A percentile compares a stretch with the other conserved stretches of the same genome.
phyloP scores from a whole-genome alignment of 2,329 filamentous ascomycete genomes.

The Colletotrichum brevisporum region DNA sequence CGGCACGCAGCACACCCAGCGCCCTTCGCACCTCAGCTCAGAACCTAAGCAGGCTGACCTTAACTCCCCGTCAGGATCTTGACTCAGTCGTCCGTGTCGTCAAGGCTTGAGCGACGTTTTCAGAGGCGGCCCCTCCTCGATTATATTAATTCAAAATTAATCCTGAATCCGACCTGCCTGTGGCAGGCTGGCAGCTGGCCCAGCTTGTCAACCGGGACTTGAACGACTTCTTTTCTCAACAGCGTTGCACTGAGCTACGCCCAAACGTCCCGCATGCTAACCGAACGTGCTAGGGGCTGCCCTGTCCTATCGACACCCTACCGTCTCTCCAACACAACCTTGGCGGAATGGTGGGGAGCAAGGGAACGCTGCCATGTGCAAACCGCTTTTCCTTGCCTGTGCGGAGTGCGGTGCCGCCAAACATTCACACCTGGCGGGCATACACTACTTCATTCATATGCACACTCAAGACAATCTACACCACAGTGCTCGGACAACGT shows the following conservation, averaged over 20 bases:
- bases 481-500: background rate
- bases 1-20: constrained; percentile 6
- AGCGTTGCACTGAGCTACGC: constrained; percentile 30
- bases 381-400: background rate
- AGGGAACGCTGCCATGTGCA: constrained; percentile 7
- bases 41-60: constrained; percentile 7
- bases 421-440: no score
- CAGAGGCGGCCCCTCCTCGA: constrained; percentile 19
- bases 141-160: constrained; percentile 40
- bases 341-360: background rate
- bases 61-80: constrained; percentile 22
- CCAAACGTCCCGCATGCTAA: constrained; percentile 23
- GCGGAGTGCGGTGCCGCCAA: no score
- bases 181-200: background rate
- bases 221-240: constrained; percentile 31
- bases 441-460: no score
- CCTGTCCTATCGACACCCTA: constrained; percentile 20
- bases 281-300: constrained; percentile 18
- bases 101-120: constrained; percentile 15
- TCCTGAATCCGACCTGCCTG: constrained; percentile 2
- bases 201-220: constrained; percentile 17
- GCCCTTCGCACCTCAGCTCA: constrained; percentile 21
- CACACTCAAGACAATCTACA: no score
- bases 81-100: constrained; percentile 18
- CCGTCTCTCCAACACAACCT: constrained; percentile 16